A percentile compares a stretch with the other conserved stretches of the same genome.
These are phyloP conservation scores for Fennellomyces sp. DNA, from an alignment of 371 early-diverging fungal species.

Conservation along the genomic window DNA sequence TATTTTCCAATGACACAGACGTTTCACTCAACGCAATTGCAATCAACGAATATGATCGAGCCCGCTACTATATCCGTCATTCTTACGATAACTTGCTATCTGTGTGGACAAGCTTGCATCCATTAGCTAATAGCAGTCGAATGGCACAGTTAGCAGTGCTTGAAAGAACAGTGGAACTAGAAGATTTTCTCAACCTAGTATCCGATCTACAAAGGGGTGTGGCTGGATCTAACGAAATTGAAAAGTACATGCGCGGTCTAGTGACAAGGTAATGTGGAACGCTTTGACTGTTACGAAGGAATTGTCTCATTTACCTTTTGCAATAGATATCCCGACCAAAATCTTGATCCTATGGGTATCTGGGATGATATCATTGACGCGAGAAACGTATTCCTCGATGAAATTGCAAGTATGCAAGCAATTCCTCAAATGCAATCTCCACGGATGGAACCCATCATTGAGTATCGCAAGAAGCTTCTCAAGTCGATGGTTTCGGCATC, in stretches of 20 bases:
- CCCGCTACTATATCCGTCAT: conserved; percentile 50
- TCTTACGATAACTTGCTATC: conserved; percentile 57
- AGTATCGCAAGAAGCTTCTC: conserved; percentile 11
- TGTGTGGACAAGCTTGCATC: conserved; percentile 57
- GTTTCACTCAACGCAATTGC: conserved; percentile 47
- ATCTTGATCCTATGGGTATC: conserved; percentile 44
- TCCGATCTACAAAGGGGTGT: conserved; percentile 32
- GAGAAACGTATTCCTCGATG: conserved; percentile 35
- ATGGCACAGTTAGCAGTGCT: conserved; percentile 45
- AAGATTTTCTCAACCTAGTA: conserved; percentile 54
- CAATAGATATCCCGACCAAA: conserved; percentile 33
- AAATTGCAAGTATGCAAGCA: conserved; percentile 8
- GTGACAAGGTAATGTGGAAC: conserved; percentile 9
- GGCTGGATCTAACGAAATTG: background rate
- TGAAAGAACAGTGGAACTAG: conserved; percentile 63
- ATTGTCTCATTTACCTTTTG: background rate
- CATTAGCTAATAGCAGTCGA: conserved; percentile 54
- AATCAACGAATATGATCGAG: conserved; percentile 50
- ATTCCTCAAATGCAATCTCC: background rate
- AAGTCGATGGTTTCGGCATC: conserved; percentile 55
- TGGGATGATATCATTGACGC: conserved; percentile 56
- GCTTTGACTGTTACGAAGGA: background rate
- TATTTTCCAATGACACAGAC: conserved; percentile 34
- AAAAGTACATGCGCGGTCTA: conserved; percentile 19
- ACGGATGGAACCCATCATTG: background rate